phyloP scores from a whole-genome alignment of 306 rosid species.

The Trichosanthes truncata region DNA sequence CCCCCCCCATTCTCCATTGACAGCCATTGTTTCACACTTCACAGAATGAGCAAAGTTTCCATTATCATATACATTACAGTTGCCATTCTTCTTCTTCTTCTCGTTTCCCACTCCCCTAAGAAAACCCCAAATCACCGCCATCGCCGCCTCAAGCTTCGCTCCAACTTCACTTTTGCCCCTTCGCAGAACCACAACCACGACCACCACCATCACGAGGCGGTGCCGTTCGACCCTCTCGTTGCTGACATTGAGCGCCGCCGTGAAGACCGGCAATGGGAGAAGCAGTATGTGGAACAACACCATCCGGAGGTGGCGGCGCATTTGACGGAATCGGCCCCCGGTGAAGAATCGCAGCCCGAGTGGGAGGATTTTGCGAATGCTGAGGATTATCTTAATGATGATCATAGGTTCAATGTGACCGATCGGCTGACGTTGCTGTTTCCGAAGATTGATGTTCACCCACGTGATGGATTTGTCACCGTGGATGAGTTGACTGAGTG shows the following conservation, averaged over 20 bases:
- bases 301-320: conserved; percentile 30
- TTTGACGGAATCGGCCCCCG: conserved; percentile 42
- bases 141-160: conserved; percentile 83
- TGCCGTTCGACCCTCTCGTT: conserved; percentile 77
- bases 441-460: conserved; percentile 69
- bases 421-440: conserved; percentile 46
- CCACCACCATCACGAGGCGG: conserved; percentile 30
- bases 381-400: conserved; percentile 76
- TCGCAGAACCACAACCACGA: conserved; percentile 13
- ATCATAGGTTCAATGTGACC: conserved; percentile 78
- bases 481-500: conserved; percentile 70
- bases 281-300: conserved; percentile 43
- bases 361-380: conserved; percentile 89
- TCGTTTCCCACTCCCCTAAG: conserved; percentile 53
- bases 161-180: conserved; percentile 54
- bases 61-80: conserved; percentile 40
- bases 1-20: neutral
- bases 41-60: conserved; percentile 49
- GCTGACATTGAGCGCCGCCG: conserved; percentile 87
- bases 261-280: conserved; percentile 84
- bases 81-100: conserved; percentile 38
- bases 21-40: neutral
- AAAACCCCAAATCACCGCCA: conserved; percentile 38
- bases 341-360: conserved; percentile 72
- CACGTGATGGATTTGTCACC: conserved; percentile 46